Conservation (phyloP, 2,329 filamentous ascomycete species). For the Talaromyces piceae region DNA sequence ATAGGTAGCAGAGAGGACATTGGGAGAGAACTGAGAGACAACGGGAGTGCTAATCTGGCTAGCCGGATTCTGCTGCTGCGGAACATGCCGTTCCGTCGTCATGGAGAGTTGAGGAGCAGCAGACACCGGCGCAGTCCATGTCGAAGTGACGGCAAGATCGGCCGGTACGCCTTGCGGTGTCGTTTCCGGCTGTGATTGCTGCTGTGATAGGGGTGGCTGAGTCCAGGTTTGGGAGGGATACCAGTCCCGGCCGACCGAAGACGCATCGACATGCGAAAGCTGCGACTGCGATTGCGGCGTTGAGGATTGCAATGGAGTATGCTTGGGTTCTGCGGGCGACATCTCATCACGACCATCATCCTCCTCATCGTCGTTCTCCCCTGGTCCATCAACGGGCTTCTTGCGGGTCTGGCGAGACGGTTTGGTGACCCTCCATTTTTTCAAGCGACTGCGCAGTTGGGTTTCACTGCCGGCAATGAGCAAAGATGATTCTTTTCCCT, state of each 20-base stretch:
- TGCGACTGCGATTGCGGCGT: constrained; percentile 5
- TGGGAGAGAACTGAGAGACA: constrained; percentile 15
- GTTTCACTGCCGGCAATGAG: constrained; percentile 29
- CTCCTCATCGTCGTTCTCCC: constrained; percentile 9
- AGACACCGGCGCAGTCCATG: constrained; percentile 6
- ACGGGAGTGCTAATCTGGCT: constrained; percentile 15
- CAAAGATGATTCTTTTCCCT: too few species aligned
- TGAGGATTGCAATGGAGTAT: constrained; percentile 2
- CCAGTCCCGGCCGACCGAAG: constrained; percentile 5
- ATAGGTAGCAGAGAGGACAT: constrained; percentile 18
- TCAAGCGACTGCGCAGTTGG: constrained; percentile 37
- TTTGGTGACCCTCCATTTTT: constrained; percentile 41
- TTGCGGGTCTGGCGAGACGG: constrained; percentile 37
- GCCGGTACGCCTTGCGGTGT: background rate
- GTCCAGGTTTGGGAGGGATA: constrained; percentile 7
- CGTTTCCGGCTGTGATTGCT: background rate
- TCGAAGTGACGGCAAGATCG: background rate
- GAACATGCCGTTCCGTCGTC: constrained; percentile 2
- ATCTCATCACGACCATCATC: constrained; percentile 14
- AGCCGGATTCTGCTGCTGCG: background rate
- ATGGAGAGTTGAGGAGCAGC: background rate
- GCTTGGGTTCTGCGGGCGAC: constrained; percentile 12
- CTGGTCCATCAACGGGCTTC: constrained; percentile 22
- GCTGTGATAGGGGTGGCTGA: constrained; percentile 4
- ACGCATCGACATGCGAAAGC: background rate